These are phyloP conservation scores for Penicillium cosmopolitanum DNA, from an alignment of 495 filamentous ascomycete genomes.

Conservation along the genomic window DNA sequence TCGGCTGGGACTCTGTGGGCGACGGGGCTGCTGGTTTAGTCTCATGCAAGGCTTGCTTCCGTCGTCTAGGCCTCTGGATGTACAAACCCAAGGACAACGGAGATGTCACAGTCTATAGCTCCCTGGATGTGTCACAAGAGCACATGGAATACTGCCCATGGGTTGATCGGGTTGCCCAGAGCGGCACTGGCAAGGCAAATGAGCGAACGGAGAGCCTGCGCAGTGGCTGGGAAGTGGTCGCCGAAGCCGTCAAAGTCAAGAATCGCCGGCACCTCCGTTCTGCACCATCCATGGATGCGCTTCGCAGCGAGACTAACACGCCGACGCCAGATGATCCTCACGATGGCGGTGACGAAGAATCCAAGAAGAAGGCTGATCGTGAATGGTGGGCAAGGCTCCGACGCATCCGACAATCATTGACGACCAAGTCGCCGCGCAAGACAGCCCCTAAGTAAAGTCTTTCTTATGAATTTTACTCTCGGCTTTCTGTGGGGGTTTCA, in stretches of 20 bases:
- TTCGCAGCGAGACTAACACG: constrained; percentile 29
- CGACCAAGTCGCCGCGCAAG: constrained; percentile 43
- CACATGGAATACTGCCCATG: constrained; percentile 85
- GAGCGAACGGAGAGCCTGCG: constrained; percentile 37
- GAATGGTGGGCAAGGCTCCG: constrained; percentile 58
- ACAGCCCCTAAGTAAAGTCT: constrained; percentile 19
- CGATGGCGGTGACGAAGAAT: constrained; percentile 37
- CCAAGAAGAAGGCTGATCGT: constrained; percentile 47
- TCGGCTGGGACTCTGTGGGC: constrained; percentile 80
- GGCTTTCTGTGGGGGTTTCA: background rate
- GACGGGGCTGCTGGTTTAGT: constrained; percentile 70
- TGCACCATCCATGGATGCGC: constrained; percentile 26
- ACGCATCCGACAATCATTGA: constrained; percentile 50
- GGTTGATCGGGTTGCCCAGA: constrained; percentile 66
- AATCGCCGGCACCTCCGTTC: constrained; percentile 42
- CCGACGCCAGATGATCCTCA: constrained; percentile 35
- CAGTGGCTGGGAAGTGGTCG: constrained; percentile 51
- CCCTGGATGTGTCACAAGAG: constrained; percentile 67
- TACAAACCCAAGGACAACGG: constrained; percentile 67
- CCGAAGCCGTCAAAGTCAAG: constrained; percentile 45
- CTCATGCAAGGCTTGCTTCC: constrained; percentile 81
- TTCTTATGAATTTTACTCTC: background rate
- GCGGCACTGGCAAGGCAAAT: constrained; percentile 40
- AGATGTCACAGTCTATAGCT: constrained; percentile 58
- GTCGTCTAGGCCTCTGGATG: constrained; percentile 91